Evolutionary conservation across 495 filamentous ascomycete genomes (phyloP).

Genomic region (Daldinia decipiens): DNA sequence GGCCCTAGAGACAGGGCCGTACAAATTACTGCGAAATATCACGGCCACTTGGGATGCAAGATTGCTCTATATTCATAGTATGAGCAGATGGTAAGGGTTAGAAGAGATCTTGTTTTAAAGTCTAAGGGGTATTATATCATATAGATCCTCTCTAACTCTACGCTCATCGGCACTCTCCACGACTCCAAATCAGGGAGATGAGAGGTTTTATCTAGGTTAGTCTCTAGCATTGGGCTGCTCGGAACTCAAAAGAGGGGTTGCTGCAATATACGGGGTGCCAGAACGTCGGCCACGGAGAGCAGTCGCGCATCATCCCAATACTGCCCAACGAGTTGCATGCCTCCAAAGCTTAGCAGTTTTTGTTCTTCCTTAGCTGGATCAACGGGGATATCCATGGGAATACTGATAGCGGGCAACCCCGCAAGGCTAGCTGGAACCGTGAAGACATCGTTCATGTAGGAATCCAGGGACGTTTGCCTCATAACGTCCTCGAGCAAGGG

Average conservation of each 20-base stretch:
- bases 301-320: conserved; percentile 84
- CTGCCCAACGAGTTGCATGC: conserved; percentile 91
- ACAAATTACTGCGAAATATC: not conserved
- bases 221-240: not conserved
- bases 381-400: conserved; percentile 68
- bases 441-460: conserved; percentile 92
- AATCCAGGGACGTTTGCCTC: conserved; percentile 51
- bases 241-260: conserved; percentile 17
- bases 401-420: conserved; percentile 86
- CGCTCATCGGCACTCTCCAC: not conserved
- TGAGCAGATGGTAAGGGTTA: conserved; percentile 16
- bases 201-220: not conserved
- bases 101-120: conserved; percentile 16
- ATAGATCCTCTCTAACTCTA: conserved; percentile 13
- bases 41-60: conserved; percentile 4
- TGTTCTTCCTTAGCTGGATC: conserved; percentile 45
- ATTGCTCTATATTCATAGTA: not conserved
- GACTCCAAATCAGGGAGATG: not conserved
- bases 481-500: conserved; percentile 68
- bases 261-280: conserved; percentile 33
- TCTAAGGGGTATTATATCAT: conserved; percentile 33
- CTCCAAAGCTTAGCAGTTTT: conserved; percentile 58
- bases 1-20: not conserved
- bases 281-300: conserved; percentile 61
- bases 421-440: conserved; percentile 95